Percentiles rank a stretch among this genome's conserved stretches.
Conservation (phyloP, 2,329 filamentous ascomycete genomes). For the Albifimbria verrucaria region DNA sequence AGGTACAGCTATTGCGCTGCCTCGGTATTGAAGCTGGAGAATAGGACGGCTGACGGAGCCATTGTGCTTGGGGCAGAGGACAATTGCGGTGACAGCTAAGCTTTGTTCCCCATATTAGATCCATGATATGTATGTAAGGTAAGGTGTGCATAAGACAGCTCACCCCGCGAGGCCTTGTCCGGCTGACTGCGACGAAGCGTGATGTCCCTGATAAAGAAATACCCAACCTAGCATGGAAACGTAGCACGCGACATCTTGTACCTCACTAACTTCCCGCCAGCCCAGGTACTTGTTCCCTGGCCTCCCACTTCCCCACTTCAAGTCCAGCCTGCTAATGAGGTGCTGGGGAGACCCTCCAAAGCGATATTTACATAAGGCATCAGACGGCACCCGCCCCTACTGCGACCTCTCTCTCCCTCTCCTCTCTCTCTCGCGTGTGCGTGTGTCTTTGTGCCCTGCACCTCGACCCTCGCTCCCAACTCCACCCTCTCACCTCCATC, state of each 20-base stretch:
- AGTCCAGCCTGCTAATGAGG: no score
- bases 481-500: slow-evolving; percentile 11
- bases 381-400: slow-evolving; percentile 7
- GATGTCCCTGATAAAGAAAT: no score
- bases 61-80: no score
- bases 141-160: background rate
- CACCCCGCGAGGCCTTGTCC: background rate
- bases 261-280: background rate
- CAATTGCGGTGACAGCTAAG: no score
- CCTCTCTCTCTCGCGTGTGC: no score
- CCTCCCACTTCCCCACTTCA: slow-evolving; percentile 1
- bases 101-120: no score
- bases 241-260: no score
- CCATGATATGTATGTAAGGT: no score
- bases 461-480: slow-evolving; percentile 18
- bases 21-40: no score
- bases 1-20: no score
- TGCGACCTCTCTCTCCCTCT: background rate
- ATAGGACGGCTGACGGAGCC: no score
- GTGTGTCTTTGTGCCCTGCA: slow-evolving; percentile 14
- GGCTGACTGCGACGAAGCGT: background rate
- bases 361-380: background rate
- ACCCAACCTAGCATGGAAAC: no score
- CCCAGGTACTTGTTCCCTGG: background rate
- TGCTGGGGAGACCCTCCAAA: background rate